Base-by-base conservation (phyloP, 352 stramenopile genomes). In the Globisporangium radiosum region DNA sequence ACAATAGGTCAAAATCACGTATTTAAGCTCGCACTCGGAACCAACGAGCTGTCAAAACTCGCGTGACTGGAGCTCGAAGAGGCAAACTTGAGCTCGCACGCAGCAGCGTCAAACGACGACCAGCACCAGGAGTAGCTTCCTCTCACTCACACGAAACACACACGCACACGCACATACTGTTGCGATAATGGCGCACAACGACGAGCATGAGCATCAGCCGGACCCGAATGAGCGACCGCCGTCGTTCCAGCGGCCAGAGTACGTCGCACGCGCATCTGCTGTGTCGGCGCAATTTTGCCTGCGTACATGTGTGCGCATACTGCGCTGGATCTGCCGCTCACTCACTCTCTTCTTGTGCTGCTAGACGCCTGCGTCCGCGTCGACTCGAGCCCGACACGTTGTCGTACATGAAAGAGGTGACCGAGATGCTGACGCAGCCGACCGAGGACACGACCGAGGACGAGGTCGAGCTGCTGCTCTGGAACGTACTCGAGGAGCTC, bases 351-450 rank as follows among this genome's bases (percentile, higher is more conserved):
- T 6, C n/a, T 6, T 25, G 13, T 50, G 7, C 10, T 52, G 10
- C n/a, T 13, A 93, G 83, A 62, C 81, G 81, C 54, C 19, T 91
- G 55, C 79, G 84, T 37, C 84, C 84, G 38, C 84, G 84, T 59
- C 76, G 84, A 17, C 66, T 93, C 9, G 84, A 93, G 68, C 72
- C 77, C 0, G 81, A 91, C 65, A 90, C 81, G 49, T 66, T 91
- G 57, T 84, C 81, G n/a, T 91, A 93, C 57, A 60, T 93, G 1
- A 87, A 91, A 58, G 84, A 93, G 52, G 81, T 91, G 60, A 85
- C 72, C n/a, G 79, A 90, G 60, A 88, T 87, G 72, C 53, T 93
- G 57, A 71, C 74, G 36, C 70, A 75, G 49, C 66, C 68, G 45
- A 65, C 61, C 3, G 77, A 90, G 19, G 79, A 88, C 45, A 65